Base-by-base conservation (phyloP, 495 filamentous ascomycete genomes). In the Penicillium herquei region DNA sequence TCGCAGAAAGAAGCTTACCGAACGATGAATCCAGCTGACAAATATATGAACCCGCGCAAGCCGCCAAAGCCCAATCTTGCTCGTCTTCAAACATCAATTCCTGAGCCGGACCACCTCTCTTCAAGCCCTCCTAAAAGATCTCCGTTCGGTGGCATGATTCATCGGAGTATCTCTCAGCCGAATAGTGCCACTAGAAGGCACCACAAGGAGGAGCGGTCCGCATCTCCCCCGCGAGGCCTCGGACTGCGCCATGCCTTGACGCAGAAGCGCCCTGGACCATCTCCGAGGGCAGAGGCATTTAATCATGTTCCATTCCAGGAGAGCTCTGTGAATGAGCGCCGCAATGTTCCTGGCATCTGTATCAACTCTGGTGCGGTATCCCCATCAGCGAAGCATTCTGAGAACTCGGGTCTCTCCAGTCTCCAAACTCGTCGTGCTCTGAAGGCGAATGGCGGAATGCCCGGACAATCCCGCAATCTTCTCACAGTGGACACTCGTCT, bases 11-110 rank as follows among this genome's bases (percentile, higher is more conserved):
- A 70, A 7, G 77, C 83, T 40, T 80, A 81, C 56, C 87, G 83
- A 62, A 93, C 90, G 0, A 85, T 92, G 81, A 84, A 92, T 59
- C 90, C 90, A 0, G 75, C 79, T 14, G 87, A 90, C 74, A 91
- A 86, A 59, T 95, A 84, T 51, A 74, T 86, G 65, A 81, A 84
- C 31, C 88, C 88, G 18, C 78, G 84, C 42, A 78, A 82, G n/a
- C 80, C 85, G 3, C 79, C 85, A 0, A 78, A 80, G 41, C 79
- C 78, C 7, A 67, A 66, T 7, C 67, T 75, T 49, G 58, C 69
- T 10, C 80, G 84, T 18, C 62, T 84, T 12, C 79, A 79, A 18
- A 86, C 85, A 7, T 80, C 87, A 32, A 78, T 79, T n/a, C 71
- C 73, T 47, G 66, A 71, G n/a, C 70, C 73, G 39, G 73, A 76